Base-by-base conservation (phyloP, 139 green algal genomes). In the Ostreobium quekettii region DNA sequence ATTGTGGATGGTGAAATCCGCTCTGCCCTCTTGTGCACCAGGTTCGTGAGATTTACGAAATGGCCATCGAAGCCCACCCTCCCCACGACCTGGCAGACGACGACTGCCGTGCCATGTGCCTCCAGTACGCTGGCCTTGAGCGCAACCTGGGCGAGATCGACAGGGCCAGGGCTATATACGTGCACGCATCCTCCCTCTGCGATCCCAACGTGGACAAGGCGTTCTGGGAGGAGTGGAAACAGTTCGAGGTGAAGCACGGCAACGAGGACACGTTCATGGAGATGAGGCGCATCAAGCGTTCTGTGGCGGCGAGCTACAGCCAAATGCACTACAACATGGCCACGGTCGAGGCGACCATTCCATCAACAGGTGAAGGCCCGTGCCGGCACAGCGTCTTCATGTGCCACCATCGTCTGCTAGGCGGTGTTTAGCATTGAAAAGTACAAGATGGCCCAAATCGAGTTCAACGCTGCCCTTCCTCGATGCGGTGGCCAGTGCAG, bases 261-360 rank as follows among this genome's bases (percentile, higher is more conserved):
- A 95, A 96, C 65, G 90, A 96, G 77, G 90, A 98, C 78, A 98
- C 95, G 5, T 96, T 95, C 80, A 78, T 89, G 33, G 95, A 99
- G 74, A 99, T 99, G 95, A 84, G 97, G 75, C 86, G 95, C 35
- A 95, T 99, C 71, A 95, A 95, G 78, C 78, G 93, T 64, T 86
- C 80, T 15, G 77, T 86, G 5, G 75, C 77, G n/a, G 81, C 94
- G 2, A 83, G 81, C 63, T 96, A 87, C 78, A 83, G 71, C 47
- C 78, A 92, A 75, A 80, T 79, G 36, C 85, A 92, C 73, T 95
- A 89, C 81, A 95, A 93, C 68, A 87, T 87, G n/a, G 77, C 88
- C 32, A 73, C 82, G 37, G 78, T 92, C 7, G 85, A 91, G 61
- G 75, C 87, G 36, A 71, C 77, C 39, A 74, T 73, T 4, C 71